A percentile compares a stretch with the other conserved stretches of the same genome.
Conservation (phyloP, 192 early-diverging fungal genomes). For the Diversispora epigaea region DNA sequence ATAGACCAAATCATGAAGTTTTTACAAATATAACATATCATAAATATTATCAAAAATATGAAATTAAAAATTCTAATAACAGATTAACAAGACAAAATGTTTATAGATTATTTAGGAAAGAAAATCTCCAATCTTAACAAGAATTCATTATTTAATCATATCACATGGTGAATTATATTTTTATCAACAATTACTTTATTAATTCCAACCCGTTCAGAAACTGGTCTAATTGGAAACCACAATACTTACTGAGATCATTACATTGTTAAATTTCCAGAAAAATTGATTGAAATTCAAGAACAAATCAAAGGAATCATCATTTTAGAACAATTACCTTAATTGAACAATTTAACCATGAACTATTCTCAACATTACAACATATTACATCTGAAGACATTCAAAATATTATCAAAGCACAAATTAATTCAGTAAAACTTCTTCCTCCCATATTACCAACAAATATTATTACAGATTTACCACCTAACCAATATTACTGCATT, state of each 20-base stretch:
- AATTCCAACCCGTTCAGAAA: too few relatives aligned
- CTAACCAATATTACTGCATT: background rate
- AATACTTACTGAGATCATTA: background rate
- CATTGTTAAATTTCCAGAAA: background rate
- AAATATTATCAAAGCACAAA: slow-evolving; percentile 2
- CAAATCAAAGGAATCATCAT: background rate
- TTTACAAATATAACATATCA: too few relatives aligned
- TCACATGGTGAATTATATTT: slow-evolving; percentile 12
- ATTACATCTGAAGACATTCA: too few relatives aligned
- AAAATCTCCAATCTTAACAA: background rate
- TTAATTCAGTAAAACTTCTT: background rate
- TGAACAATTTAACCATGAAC: too few relatives aligned
- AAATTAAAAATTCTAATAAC: background rate
- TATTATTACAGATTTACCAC: background rate
- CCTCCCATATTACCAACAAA: background rate
- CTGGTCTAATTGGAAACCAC: too few relatives aligned
- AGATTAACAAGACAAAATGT: background rate
- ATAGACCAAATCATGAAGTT: too few relatives aligned
- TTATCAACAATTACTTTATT: too few relatives aligned
- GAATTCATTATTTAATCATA: background rate
- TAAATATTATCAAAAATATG: background rate
- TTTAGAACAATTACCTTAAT: too few relatives aligned
- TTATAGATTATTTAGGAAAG: background rate
- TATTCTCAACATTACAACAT: too few relatives aligned
- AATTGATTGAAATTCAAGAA: background rate